Percentiles rank a stretch among this genome's conserved stretches.
These are phyloP conservation scores for Alternaria rosae DNA, from an alignment of 2,329 filamentous ascomycete genomes.

Conservation along the genomic window DNA sequence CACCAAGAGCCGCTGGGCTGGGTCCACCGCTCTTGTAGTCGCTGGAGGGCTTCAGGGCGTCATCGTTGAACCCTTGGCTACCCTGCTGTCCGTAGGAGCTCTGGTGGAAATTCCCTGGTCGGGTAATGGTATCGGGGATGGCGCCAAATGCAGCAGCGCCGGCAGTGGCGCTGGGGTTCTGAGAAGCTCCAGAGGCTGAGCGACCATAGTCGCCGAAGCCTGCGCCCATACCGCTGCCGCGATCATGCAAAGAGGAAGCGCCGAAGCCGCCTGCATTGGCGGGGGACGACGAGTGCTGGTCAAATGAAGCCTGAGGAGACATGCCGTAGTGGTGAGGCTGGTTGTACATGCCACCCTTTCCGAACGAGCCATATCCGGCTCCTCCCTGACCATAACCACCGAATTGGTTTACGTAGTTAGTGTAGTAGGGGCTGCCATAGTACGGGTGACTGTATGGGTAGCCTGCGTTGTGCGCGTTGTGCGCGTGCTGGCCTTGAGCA, in stretches of 20 bases:
- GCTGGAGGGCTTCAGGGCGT: conserved; percentile 65
- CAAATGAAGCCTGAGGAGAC: conserved; percentile 64
- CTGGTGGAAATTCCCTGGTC: conserved; percentile 63
- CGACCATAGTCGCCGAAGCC: conserved; percentile 68
- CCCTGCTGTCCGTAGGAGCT: conserved; percentile 57
- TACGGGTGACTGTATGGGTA: conserved; percentile 64
- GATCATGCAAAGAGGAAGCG: conserved; percentile 55
- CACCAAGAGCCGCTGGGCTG: conserved; percentile 65
- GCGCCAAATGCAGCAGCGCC: conserved; percentile 60
- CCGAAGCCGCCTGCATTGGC: conserved; percentile 65
- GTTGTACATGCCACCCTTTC: conserved; percentile 66
- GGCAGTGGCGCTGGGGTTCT: conserved; percentile 59
- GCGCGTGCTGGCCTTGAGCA: conserved; percentile 56
- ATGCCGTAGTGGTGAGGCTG: conserved; percentile 69
- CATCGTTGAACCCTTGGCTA: conserved; percentile 58
- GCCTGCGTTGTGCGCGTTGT: conserved; percentile 54
- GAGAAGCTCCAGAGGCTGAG: conserved; percentile 64
- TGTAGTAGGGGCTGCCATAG: conserved; percentile 69
- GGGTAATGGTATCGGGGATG: conserved; percentile 67
- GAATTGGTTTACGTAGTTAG: conserved; percentile 69
- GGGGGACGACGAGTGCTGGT: conserved; percentile 69
- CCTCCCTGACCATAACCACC: conserved; percentile 60
- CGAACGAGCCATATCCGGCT: conserved; percentile 60
- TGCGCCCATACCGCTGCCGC: conserved; percentile 55
- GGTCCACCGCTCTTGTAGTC: conserved; percentile 64